Evolutionary conservation across 352 stramenopile species (phyloP).

Genomic region (Globisporangium paroecandrum): DNA sequence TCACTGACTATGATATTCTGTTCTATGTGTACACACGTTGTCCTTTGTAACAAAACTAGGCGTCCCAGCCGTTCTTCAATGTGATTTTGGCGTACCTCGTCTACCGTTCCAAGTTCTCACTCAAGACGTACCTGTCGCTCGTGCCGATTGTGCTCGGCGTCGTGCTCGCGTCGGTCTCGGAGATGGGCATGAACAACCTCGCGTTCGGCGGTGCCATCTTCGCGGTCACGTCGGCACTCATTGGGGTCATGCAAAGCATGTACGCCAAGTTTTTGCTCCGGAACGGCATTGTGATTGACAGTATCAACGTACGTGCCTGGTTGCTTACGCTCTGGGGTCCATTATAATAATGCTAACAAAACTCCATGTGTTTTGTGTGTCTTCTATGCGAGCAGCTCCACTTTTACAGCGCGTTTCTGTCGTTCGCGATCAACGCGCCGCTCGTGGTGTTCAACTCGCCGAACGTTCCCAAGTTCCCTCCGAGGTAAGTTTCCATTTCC

Average conservation of each 20-base stretch:
- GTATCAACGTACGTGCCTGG: constrained; percentile 65
- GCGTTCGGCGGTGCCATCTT: constrained; percentile 66
- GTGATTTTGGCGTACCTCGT: constrained; percentile 71
- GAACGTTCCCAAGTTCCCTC: constrained; percentile 50
- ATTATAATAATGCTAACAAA: background rate
- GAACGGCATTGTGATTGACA: constrained; percentile 71
- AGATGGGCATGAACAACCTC: constrained; percentile 86
- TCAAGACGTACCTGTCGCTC: constrained; percentile 73
- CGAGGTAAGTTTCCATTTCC: constrained; percentile 20
- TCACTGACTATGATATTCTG: background rate
- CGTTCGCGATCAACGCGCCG: constrained; percentile 80
- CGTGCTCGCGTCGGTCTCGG: constrained; percentile 77
- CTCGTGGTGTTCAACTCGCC: constrained; percentile 57
- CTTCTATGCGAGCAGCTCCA: constrained; percentile 49
- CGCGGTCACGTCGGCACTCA: constrained; percentile 64
- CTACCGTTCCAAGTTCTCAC: constrained; percentile 73
- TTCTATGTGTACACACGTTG: background rate
- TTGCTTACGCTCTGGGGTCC: background rate
- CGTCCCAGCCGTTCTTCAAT: constrained; percentile 86
- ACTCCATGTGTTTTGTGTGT: background rate
- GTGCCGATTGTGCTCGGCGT: constrained; percentile 82
- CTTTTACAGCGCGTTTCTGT: constrained; percentile 84
- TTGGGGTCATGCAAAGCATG: constrained; percentile 87
- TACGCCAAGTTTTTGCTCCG: constrained; percentile 85
- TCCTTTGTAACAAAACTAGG: constrained; percentile 19